These are phyloP conservation scores for Thermochaetoides thermophila DNA, from an alignment of 495 filamentous ascomycete genomes.

Conservation along the genomic window DNA sequence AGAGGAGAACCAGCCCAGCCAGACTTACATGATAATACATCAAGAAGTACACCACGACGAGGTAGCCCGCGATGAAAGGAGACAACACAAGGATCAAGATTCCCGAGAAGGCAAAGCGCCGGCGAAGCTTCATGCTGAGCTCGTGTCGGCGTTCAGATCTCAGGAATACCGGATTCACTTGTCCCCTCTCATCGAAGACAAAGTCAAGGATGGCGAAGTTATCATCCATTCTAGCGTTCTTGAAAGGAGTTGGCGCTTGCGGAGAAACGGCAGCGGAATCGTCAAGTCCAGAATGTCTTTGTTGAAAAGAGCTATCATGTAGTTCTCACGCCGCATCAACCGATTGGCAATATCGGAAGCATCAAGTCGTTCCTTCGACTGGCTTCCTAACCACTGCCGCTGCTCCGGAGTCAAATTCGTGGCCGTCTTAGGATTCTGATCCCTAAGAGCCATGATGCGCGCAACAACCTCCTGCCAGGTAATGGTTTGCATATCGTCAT, in stretches of 20 bases:
- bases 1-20: background rate
- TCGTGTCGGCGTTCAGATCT: constrained; percentile 64
- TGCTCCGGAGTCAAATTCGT: constrained; percentile 36
- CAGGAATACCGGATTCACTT: constrained; percentile 69
- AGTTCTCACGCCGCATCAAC: constrained; percentile 92
- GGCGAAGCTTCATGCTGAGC: constrained; percentile 58
- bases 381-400: constrained; percentile 58
- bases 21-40: constrained; percentile 66
- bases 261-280: constrained; percentile 69
- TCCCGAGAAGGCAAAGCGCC: constrained; percentile 65
- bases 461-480: constrained; percentile 91
- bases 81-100: constrained; percentile 75
- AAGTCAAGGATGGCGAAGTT: constrained; percentile 79
- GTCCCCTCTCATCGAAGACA: constrained; percentile 76
- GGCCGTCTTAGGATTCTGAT: constrained; percentile 74
- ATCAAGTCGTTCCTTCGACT: constrained; percentile 90
- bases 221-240: constrained; percentile 77
- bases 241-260: constrained; percentile 64
- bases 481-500: constrained; percentile 87
- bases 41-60: constrained; percentile 77
- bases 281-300: constrained; percentile 86
- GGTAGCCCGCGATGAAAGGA: constrained; percentile 70
- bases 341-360: constrained; percentile 95
- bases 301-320: constrained; percentile 89
- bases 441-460: constrained; percentile 72